phyloP scores from a whole-genome alignment of 164 flowering plant species.

The Dillenia suffruticosa region DNA sequence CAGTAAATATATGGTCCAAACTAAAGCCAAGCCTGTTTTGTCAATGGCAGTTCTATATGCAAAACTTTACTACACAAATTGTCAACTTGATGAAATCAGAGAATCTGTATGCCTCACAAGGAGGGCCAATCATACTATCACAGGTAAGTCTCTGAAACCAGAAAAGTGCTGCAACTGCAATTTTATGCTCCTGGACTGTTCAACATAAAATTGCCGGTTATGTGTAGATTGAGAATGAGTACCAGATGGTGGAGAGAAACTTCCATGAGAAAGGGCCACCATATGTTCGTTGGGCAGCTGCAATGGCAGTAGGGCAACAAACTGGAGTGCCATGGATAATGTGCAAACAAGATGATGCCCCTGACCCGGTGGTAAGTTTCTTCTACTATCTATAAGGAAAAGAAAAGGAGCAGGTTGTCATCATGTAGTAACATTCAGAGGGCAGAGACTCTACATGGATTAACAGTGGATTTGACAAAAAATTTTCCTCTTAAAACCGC shows the following conservation, averaged over 20 bases:
- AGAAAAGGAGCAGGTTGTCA: no score
- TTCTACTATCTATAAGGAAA: neutral
- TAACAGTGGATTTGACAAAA: no score
- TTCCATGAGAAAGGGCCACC: slow-evolving; percentile 45
- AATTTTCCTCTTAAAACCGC: no score
- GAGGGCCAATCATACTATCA: slow-evolving; percentile 92
- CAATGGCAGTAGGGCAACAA: slow-evolving; percentile 67
- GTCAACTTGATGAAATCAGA: slow-evolving; percentile 76
- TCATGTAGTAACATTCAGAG: no score
- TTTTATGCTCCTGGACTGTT: no score
- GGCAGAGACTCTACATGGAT: no score
- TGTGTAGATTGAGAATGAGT: slow-evolving; percentile 82
- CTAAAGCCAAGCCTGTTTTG: neutral
- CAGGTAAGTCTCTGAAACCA: slow-evolving; percentile 43
- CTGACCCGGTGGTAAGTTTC: slow-evolving; percentile 74
- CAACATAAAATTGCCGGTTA: neutral
- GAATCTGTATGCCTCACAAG: slow-evolving; percentile 80
- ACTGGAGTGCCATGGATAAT: slow-evolving; percentile 91
- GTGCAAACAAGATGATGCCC: slow-evolving; percentile 94
- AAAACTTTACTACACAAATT: slow-evolving; percentile 57
- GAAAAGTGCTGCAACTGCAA: no score
- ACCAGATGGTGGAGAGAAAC: slow-evolving; percentile 43
- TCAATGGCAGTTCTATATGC: slow-evolving; percentile 56
- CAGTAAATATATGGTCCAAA: no score
- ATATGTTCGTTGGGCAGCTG: slow-evolving; percentile 78